Conservation (phyloP, 139 green algal species). For the Tetradesmus lagerheimii region DNA sequence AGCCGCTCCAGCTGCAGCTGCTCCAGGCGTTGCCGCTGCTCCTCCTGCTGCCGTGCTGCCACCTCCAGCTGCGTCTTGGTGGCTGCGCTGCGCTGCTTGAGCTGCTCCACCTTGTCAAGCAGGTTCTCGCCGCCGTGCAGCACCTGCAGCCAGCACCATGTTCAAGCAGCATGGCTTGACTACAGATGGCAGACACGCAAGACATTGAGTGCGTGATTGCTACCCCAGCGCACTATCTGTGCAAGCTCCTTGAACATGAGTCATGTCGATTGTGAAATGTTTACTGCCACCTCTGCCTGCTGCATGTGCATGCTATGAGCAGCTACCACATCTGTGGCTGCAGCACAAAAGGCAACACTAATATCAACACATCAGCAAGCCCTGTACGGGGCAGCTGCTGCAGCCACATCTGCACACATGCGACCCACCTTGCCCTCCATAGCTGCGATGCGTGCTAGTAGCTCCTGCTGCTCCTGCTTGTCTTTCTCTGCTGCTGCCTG, state of each 20-base stretch:
- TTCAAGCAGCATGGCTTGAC: background rate
- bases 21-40: slow-evolving; percentile 61
- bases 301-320: too few relatives aligned
- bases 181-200: too few relatives aligned
- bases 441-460: slow-evolving; percentile 51
- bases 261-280: too few relatives aligned
- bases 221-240: too few relatives aligned
- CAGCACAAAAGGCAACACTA: too few relatives aligned
- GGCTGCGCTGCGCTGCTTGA: slow-evolving; percentile 71
- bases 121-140: slow-evolving; percentile 61
- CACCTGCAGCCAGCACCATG: slow-evolving; percentile 47
- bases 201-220: too few relatives aligned
- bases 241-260: too few relatives aligned
- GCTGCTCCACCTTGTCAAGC: slow-evolving; percentile 68
- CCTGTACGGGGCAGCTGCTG: too few relatives aligned
- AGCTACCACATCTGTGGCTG: too few relatives aligned
- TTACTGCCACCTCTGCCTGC: too few relatives aligned
- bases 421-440: slow-evolving; percentile 73
- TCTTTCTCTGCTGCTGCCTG: slow-evolving; percentile 51
- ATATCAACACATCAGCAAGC: too few relatives aligned
- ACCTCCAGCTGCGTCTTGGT: slow-evolving; percentile 70
- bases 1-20: slow-evolving; percentile 60
- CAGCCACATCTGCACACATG: background rate
- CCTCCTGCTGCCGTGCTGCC: slow-evolving; percentile 62
- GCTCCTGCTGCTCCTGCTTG: slow-evolving; percentile 55